Conservation (phyloP, 2,329 filamentous ascomycete genomes). For the Penicillium sp. region DNA sequence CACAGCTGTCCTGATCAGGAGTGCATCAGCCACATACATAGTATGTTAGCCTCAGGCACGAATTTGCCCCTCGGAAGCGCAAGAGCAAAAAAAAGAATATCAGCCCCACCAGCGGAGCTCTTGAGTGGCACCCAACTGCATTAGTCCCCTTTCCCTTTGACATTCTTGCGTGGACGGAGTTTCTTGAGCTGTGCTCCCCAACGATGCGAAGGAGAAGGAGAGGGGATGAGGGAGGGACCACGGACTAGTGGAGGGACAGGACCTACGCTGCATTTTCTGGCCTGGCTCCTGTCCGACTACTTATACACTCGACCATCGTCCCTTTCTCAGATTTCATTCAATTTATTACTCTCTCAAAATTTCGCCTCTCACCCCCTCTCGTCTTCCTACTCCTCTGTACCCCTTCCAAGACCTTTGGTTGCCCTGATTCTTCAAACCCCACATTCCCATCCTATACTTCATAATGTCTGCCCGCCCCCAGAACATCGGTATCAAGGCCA, state of each 20-base stretch:
- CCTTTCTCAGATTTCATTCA: constrained; percentile 19
- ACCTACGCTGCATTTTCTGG: constrained; percentile 18
- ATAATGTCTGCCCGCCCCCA: constrained; percentile 77
- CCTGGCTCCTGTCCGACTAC: constrained; percentile 11
- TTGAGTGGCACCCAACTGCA: constrained; percentile 11
- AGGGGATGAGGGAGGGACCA: constrained; percentile 7
- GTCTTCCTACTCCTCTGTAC: not conserved
- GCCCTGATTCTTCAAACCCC: constrained; percentile 12
- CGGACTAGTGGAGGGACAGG: constrained; percentile 11
- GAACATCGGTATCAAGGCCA: constrained; percentile 92
- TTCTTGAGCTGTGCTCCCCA: constrained; percentile 8
- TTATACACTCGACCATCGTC: constrained; percentile 15
- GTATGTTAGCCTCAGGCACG: constrained; percentile 17
- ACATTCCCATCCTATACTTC: constrained; percentile 22
- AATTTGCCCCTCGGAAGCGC: constrained; percentile 13
- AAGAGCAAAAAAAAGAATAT: constrained; percentile 7
- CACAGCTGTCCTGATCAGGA: not conserved
- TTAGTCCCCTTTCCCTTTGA: constrained; percentile 8
- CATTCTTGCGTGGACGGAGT: constrained; percentile 11
- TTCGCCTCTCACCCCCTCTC: constrained; percentile 8
- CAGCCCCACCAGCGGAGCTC: constrained; percentile 13
- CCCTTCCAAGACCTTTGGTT: not conserved
- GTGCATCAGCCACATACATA: constrained; percentile 1
- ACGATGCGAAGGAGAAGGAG: not conserved
- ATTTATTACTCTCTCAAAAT: constrained; percentile 17